phyloP scores from a whole-genome alignment of 805 yeast species.

The Saturnispora halmiae region DNA sequence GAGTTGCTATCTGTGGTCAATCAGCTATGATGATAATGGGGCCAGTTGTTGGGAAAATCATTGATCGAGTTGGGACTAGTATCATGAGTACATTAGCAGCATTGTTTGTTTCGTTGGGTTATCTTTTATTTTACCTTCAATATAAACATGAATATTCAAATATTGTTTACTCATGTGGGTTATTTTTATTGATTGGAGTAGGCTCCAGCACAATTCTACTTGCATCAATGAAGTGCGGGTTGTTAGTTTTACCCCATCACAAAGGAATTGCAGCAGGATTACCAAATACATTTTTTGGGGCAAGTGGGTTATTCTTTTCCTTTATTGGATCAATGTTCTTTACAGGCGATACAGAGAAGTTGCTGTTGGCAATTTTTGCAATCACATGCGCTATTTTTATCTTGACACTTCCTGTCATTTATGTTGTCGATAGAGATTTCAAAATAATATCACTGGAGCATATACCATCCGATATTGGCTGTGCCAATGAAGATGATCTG shows the following conservation, averaged over 20 bases:
- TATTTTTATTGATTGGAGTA: constrained; percentile 49
- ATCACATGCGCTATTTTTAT: constrained; percentile 34
- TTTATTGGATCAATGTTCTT: constrained; percentile 42
- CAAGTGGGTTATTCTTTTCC: constrained; percentile 63
- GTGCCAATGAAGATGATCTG: background rate
- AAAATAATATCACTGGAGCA: constrained; percentile 8
- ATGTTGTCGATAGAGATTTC: constrained; percentile 32
- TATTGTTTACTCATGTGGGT: constrained; percentile 34
- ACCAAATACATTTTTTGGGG: constrained; percentile 67
- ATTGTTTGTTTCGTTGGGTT: constrained; percentile 41
- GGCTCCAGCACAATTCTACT: constrained; percentile 63
- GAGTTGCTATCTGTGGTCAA: constrained; percentile 59
- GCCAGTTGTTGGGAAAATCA: constrained; percentile 56
- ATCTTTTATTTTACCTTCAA: constrained; percentile 44
- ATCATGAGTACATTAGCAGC: constrained; percentile 45
- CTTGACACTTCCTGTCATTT: constrained; percentile 40
- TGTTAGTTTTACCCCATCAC: constrained; percentile 54
- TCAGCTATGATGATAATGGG: constrained; percentile 57
- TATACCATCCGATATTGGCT: background rate
- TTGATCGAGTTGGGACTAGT: constrained; percentile 55
- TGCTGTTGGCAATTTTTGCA: constrained; percentile 39
- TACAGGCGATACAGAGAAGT: constrained; percentile 49
- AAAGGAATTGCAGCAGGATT: constrained; percentile 70
- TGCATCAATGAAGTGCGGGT: constrained; percentile 65
- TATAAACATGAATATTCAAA: constrained; percentile 34